A percentile compares a stretch with the other conserved stretches of the same genome.
Conservation (phyloP, 768 basidiomycete genomes). For the Piloderma croceum region DNA sequence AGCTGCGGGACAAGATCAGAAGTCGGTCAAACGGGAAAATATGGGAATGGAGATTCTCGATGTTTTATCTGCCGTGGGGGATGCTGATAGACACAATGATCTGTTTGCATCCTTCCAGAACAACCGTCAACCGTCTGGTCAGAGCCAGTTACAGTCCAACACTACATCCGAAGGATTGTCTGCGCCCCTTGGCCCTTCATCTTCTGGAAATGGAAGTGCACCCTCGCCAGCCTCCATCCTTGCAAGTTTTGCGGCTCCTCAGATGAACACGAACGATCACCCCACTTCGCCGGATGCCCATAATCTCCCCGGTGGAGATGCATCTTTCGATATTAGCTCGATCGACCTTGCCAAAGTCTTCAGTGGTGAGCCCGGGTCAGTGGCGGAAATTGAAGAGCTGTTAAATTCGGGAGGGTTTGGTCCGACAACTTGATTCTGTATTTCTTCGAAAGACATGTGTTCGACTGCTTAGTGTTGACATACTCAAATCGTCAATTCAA, state of each 20-base stretch:
- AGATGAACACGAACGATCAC: slow-evolving; percentile 5
- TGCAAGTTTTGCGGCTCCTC: slow-evolving; percentile 7
- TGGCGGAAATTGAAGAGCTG: slow-evolving; percentile 39
- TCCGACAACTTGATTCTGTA: no score
- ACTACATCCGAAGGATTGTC: no score
- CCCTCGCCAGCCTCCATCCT: slow-evolving; percentile 14
- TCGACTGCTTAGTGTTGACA: no score
- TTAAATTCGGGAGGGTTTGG: no score
- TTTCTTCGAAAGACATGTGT: no score
- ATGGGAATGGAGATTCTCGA: slow-evolving; percentile 35
- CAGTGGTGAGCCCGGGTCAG: no score
- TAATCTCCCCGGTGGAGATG: slow-evolving; percentile 34
- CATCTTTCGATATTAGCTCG: slow-evolving; percentile 40
- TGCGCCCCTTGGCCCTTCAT: slow-evolving; percentile 8
- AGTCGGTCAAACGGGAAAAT: slow-evolving; percentile 19
- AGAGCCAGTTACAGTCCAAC: no score
- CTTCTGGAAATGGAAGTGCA: slow-evolving; percentile 2
- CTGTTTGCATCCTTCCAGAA: slow-evolving; percentile 16
- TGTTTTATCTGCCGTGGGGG: slow-evolving; percentile 20
- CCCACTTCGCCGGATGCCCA: not conserved
- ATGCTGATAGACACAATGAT: slow-evolving; percentile 10
- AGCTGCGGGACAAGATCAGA: slow-evolving; percentile 13
- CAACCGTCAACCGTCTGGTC: no score
- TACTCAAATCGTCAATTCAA: no score
- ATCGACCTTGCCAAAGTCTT: no score